A percentile compares a stretch with the other conserved stretches of the same genome.
Evolutionary conservation across 2,329 filamentous ascomycete genomes (phyloP).

Genomic region (Gaeumannomyces sp.): DNA sequence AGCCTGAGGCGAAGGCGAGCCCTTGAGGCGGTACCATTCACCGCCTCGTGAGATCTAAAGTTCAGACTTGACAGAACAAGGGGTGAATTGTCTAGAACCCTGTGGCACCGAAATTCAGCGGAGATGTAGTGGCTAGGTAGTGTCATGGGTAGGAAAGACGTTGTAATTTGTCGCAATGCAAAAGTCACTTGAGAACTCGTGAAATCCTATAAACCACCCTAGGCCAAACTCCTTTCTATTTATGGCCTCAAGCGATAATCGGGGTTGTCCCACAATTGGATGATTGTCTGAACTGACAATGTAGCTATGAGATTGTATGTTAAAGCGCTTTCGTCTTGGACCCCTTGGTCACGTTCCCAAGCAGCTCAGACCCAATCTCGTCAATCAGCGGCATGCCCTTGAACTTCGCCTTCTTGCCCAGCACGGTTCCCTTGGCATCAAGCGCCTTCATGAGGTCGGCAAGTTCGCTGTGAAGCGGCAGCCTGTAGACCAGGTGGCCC

Average conservation of each 20-base stretch:
- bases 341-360: conserved; percentile 27
- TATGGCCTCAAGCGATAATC: not conserved
- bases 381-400: conserved; percentile 50
- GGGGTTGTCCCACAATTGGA: not conserved
- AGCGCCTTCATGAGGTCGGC: conserved; percentile 71
- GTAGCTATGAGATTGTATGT: not conserved
- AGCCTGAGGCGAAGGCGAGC: not conserved
- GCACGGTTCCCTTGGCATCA: conserved; percentile 63
- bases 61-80: too few species aligned
- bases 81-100: too few species aligned
- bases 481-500: conserved; percentile 69
- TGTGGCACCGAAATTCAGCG: too few species aligned
- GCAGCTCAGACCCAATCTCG: conserved; percentile 46
- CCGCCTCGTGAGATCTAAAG: too few species aligned
- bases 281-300: not conserved
- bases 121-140: too few species aligned
- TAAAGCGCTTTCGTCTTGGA: not conserved
- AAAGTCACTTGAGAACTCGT: not conserved
- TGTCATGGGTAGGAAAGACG: not conserved
- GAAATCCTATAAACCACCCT: not conserved
- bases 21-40: not conserved
- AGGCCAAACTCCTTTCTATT: not conserved
- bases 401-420: conserved; percentile 50
- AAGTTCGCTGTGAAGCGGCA: conserved; percentile 66
- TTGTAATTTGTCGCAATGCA: not conserved